Conservation (phyloP, 306 rosid genomes). For the Coriaria nepalensis region DNA sequence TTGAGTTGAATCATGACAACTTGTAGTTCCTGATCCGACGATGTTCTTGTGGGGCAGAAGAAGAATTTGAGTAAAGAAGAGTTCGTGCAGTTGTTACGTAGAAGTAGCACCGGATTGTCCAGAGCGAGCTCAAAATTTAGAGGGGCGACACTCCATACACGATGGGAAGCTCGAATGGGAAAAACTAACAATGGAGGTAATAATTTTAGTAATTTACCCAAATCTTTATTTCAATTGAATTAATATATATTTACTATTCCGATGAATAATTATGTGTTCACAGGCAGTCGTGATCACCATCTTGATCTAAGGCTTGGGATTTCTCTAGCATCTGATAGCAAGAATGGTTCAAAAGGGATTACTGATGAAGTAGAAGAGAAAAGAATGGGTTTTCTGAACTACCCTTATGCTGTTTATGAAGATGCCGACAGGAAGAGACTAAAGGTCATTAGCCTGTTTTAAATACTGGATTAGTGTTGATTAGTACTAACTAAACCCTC, state of each 20-base stretch:
- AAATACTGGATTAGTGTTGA: background rate
- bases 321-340: slow-evolving; percentile 12
- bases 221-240: too few species aligned
- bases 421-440: slow-evolving; percentile 15
- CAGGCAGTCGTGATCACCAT: slow-evolving; percentile 30
- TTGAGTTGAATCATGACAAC: background rate
- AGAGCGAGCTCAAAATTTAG: slow-evolving; percentile 27
- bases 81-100: slow-evolving; percentile 32
- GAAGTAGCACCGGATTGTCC: slow-evolving; percentile 34
- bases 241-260: background rate
- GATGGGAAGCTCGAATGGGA: slow-evolving; percentile 20
- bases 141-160: slow-evolving; percentile 24
- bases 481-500: background rate
- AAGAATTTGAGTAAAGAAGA: slow-evolving; percentile 29
- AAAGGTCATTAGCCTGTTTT: slow-evolving; percentile 7
- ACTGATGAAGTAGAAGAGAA: background rate
- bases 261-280: background rate
- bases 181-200: slow-evolving; percentile 7
- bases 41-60: slow-evolving; percentile 11
- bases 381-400: slow-evolving; percentile 8
- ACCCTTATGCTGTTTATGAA: slow-evolving; percentile 13
- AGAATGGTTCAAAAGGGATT: slow-evolving; percentile 10
- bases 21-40: background rate
- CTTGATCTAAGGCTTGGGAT: slow-evolving; percentile 47
- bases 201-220: background rate